Evolutionary conservation across 768 basidiomycete species (phyloP).

Genomic region (Leccinum fibrillosum): DNA sequence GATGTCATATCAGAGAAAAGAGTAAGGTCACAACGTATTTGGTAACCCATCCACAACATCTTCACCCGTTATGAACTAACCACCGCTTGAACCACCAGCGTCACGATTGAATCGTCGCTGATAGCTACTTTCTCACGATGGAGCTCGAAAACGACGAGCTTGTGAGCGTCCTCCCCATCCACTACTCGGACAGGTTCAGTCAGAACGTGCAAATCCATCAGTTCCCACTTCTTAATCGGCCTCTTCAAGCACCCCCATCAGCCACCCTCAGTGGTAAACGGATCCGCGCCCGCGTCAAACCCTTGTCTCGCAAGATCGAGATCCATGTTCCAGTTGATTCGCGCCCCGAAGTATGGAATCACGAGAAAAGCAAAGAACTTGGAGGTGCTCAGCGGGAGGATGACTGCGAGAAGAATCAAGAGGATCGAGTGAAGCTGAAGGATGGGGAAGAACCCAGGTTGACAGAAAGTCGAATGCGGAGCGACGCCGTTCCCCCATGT

Average conservation of each 20-base stretch:
- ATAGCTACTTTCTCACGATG: conserved; percentile 22
- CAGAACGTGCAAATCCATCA: conserved; percentile 77
- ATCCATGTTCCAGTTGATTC: conserved; percentile 82
- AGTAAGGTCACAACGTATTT: neutral
- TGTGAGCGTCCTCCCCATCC: conserved; percentile 67
- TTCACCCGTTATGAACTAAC: too few relatives aligned
- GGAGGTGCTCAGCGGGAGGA: conserved; percentile 68
- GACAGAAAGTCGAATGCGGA: conserved; percentile 66
- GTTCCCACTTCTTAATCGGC: conserved; percentile 71
- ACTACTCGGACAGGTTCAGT: conserved; percentile 57
- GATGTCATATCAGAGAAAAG: neutral
- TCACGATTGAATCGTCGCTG: neutral
- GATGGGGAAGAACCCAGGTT: conserved; percentile 61
- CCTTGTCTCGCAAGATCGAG: conserved; percentile 59
- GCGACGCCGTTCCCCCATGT: conserved; percentile 64
- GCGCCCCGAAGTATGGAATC: conserved; percentile 77
- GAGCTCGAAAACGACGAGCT: conserved; percentile 50
- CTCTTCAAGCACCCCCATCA: conserved; percentile 75
- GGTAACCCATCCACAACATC: neutral
- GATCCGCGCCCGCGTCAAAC: conserved; percentile 71
- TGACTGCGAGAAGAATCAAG: conserved; percentile 77
- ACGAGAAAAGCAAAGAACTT: conserved; percentile 62
- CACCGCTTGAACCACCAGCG: neutral
- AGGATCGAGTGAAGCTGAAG: conserved; percentile 41
- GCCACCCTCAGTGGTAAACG: conserved; percentile 70